phyloP scores from a whole-genome alignment of 208 protist species.

The Acanthamoeba pearcei region DNA sequence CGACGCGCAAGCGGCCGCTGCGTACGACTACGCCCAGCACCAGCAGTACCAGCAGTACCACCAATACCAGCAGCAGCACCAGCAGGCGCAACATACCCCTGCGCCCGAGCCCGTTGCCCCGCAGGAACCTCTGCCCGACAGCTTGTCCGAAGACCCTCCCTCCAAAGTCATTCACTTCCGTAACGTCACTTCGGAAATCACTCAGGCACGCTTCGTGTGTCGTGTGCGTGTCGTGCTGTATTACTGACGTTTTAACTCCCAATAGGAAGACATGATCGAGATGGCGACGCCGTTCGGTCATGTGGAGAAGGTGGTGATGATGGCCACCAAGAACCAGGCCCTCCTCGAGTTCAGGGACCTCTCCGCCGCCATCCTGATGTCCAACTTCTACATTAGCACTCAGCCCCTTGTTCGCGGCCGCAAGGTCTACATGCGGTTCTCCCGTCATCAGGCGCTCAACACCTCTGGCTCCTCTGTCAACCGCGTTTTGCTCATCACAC shows the following conservation, averaged over 20 bases:
- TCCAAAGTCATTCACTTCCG: conserved; percentile 70
- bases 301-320: conserved; percentile 65
- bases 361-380: conserved; percentile 36
- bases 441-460: background rate
- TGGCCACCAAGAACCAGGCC: conserved; percentile 47
- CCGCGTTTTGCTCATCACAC: conserved; percentile 31
- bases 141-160: conserved; percentile 21
- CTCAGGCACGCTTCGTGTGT: background rate
- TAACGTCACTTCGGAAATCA: conserved; percentile 65
- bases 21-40: background rate
- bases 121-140: conserved; percentile 42
- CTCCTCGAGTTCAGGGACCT: conserved; percentile 58
- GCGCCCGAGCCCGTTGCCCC: background rate
- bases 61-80: background rate
- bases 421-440: conserved; percentile 71
- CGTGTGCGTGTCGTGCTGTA: background rate
- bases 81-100: background rate
- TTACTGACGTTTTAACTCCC: background rate
- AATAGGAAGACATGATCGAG: conserved; percentile 56
- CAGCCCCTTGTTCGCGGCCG: conserved; percentile 21
- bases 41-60: background rate
- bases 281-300: conserved; percentile 41
- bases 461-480: conserved; percentile 36
- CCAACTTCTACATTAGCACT: conserved; percentile 69
- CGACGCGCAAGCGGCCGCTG: background rate